A percentile compares a stretch with the other conserved stretches of the same genome.
These are phyloP conservation scores for Cystofilobasidium macerans DNA, from an alignment of 768 basidiomycete genomes.

Conservation along the genomic window DNA sequence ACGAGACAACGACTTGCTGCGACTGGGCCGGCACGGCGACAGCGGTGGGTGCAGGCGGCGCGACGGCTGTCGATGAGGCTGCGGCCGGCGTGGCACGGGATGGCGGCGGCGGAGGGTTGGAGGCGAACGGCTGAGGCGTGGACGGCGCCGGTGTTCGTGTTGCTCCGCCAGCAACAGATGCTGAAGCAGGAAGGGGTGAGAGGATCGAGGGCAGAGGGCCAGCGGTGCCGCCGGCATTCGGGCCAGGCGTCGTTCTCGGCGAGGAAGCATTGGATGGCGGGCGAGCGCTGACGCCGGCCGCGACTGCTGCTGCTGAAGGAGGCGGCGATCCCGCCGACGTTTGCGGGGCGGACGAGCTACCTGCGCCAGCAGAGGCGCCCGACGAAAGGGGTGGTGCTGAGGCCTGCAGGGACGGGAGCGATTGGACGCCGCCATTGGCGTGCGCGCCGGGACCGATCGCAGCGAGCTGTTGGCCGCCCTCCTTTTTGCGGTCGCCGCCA, in stretches of 20 bases:
- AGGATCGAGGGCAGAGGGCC: background rate
- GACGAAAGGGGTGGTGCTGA: too few species aligned
- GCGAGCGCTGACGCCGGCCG: background rate
- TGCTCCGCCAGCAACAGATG: conserved; percentile 28
- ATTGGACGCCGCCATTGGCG: background rate
- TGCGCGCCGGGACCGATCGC: background rate
- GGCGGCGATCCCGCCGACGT: background rate
- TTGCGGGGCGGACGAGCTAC: background rate
- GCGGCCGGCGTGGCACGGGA: background rate
- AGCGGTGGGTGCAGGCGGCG: background rate
- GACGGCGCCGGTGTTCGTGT: background rate
- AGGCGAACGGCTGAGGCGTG: conserved; percentile 6
- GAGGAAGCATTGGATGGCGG: background rate
- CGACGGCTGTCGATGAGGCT: background rate
- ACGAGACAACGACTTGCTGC: conserved; percentile 22
- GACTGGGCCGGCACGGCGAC: conserved; percentile 5
- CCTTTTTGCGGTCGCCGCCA: background rate
- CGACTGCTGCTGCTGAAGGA: background rate
- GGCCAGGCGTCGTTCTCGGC: background rate
- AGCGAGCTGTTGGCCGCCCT: background rate
- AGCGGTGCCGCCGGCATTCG: background rate
- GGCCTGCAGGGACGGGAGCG: background rate
- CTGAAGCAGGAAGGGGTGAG: conserved; percentile 21
- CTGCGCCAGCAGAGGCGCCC: background rate
- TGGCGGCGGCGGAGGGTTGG: conserved; percentile 23